Evolutionary conservation across 2,329 filamentous ascomycete species (phyloP).

Genomic region (Alternaria ventricosa): DNA sequence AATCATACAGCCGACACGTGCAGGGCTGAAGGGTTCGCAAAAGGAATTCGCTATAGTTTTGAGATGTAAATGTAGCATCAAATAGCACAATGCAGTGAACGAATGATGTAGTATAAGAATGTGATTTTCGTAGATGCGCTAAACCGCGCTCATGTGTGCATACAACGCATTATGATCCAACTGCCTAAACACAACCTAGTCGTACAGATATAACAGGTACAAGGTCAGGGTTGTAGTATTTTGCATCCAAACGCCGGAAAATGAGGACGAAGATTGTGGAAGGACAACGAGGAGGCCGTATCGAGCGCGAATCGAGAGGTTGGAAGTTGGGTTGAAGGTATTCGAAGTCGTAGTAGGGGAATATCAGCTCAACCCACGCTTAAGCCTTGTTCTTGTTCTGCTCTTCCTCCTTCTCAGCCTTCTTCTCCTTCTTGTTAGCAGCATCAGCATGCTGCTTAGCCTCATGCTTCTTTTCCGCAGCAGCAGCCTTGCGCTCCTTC

Average conservation of each 20-base stretch:
- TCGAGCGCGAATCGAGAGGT: background rate
- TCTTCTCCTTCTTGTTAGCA: conserved; percentile 32
- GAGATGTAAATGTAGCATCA: background rate
- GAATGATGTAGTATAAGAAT: background rate
- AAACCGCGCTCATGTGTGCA: conserved; percentile 3
- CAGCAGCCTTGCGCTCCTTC: conserved; percentile 55
- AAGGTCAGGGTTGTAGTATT: background rate
- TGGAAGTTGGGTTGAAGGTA: background rate
- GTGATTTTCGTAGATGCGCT: background rate
- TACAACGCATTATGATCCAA: conserved; percentile 5
- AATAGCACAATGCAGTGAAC: background rate
- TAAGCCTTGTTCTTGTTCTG: conserved; percentile 28
- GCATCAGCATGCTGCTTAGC: conserved; percentile 25
- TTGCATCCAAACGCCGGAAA: conserved; percentile 25
- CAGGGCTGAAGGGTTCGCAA: background rate
- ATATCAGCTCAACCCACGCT: background rate
- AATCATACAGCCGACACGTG: background rate
- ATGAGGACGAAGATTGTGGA: conserved; percentile 7
- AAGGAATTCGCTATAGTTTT: background rate
- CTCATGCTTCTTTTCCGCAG: conserved; percentile 21
- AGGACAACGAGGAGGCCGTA: background rate
- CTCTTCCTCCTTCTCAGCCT: conserved; percentile 24
- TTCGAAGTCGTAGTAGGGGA: background rate
- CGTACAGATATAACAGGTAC: conserved; percentile 19
- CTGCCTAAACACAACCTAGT: conserved; percentile 11